Percentiles rank a stretch among this genome's conserved stretches.
Conservation (phyloP, 306 rosid species). For the Dalbergia cultrata region DNA sequence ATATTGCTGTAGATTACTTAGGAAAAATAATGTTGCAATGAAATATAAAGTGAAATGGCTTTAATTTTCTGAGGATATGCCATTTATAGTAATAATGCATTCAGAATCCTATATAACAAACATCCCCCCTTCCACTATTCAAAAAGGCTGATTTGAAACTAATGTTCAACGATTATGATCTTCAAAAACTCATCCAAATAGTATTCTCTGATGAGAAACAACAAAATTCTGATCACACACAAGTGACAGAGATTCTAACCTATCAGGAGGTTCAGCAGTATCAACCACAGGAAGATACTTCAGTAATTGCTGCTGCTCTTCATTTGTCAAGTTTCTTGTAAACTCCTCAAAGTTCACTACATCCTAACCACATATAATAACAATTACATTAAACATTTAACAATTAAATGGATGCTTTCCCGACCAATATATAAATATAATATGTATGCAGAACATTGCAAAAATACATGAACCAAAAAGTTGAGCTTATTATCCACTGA, state of each 20-base stretch:
- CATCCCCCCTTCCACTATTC: not conserved
- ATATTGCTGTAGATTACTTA: not conserved
- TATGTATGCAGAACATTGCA: constrained; percentile 23
- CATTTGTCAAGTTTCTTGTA: constrained; percentile 75
- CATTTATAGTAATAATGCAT: not conserved
- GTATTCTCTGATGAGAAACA: constrained; percentile 27
- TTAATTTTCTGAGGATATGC: constrained; percentile 4
- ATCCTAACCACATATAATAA: constrained; percentile 66
- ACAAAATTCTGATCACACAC: constrained; percentile 18
- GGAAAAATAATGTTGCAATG: not conserved
- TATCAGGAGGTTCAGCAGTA: constrained; percentile 65
- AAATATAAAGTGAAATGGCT: constrained; percentile 17
- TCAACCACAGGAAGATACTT: constrained; percentile 81
- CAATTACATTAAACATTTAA: constrained; percentile 40
- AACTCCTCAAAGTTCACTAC: constrained; percentile 81
- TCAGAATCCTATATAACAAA: not conserved
- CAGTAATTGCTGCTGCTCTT: constrained; percentile 85
- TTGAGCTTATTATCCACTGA: constrained; percentile 30
- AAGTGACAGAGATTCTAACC: constrained; percentile 61
- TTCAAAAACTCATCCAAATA: constrained; percentile 22
- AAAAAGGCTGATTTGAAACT: constrained; percentile 21
- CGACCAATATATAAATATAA: constrained; percentile 1
- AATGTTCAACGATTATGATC: constrained; percentile 10
- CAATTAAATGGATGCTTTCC: constrained; percentile 27
- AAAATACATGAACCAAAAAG: constrained; percentile 23